These are phyloP conservation scores for Chrysanthemum seticuspe DNA, from an alignment of 129 eudicot species.

Conservation along the genomic window DNA sequence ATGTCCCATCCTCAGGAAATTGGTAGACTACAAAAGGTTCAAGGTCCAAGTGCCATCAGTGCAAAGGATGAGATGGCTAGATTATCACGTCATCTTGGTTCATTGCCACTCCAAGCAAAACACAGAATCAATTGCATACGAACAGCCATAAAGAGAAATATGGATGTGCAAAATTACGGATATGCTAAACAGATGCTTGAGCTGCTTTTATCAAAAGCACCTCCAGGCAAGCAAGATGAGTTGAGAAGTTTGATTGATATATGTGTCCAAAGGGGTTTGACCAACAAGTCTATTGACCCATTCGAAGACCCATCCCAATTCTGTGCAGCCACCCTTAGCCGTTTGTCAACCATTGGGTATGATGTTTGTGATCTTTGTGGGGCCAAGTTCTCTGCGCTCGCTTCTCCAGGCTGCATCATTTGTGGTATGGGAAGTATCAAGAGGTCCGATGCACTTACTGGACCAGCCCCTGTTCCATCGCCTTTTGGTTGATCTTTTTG, in stretches of 20 bases:
- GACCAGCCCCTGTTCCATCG: slow-evolving; percentile 87
- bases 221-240: slow-evolving; percentile 92
- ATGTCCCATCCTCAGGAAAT: slow-evolving; percentile 61
- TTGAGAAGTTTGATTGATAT: slow-evolving; percentile 85
- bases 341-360: slow-evolving; percentile 90
- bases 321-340: slow-evolving; percentile 98
- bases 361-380: slow-evolving; percentile 98
- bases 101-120: slow-evolving; percentile 93
- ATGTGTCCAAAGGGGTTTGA: slow-evolving; percentile 86
- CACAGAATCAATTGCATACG: slow-evolving; percentile 92
- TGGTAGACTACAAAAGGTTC: slow-evolving; percentile 81
- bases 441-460: slow-evolving; percentile 88
- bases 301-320: slow-evolving; percentile 96
- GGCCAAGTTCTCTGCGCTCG: slow-evolving; percentile 91
- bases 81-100: slow-evolving; percentile 89
- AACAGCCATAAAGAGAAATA: slow-evolving; percentile 90
- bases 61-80: slow-evolving; percentile 99
- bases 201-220: slow-evolving; percentile 87
- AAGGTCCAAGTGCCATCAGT: slow-evolving; percentile 88
- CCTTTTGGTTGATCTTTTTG: slow-evolving; percentile 77
- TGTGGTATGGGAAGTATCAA: slow-evolving; percentile 99
- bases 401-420: slow-evolving; percentile 91
- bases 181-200: slow-evolving; percentile 95
- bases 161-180: slow-evolving; percentile 95
- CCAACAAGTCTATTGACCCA: slow-evolving; percentile 94